Evolutionary conservation across 352 stramenopile genomes (phyloP).

Genomic region (Phytophthora crassamura): DNA sequence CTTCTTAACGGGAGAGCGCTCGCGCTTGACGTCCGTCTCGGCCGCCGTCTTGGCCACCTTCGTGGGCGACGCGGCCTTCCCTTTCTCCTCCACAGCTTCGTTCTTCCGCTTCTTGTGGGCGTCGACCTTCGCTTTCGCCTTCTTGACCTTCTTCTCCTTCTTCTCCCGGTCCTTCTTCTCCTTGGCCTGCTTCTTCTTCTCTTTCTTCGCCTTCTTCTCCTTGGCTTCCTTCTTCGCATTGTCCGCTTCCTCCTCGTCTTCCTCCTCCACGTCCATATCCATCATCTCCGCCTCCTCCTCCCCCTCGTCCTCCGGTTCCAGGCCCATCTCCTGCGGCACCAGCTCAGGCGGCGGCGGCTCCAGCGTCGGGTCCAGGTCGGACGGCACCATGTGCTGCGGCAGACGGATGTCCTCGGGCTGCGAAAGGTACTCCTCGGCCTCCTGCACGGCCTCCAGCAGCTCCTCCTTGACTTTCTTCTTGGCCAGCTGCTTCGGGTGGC

Average conservation of each 20-base stretch:
- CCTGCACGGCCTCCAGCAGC: slow-evolving; percentile 58
- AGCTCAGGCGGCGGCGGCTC: slow-evolving; percentile 62
- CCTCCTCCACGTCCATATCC: slow-evolving; percentile 37
- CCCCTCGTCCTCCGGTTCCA: slow-evolving; percentile 31
- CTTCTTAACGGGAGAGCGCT: slow-evolving; percentile 6
- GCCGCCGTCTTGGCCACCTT: slow-evolving; percentile 60
- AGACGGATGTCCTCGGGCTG: slow-evolving; percentile 79
- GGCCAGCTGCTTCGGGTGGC: slow-evolving; percentile 66
- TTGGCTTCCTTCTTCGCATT: slow-evolving; percentile 50
- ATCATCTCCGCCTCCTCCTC: slow-evolving; percentile 42
- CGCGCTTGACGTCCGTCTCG: slow-evolving; percentile 47
- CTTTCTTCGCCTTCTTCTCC: slow-evolving; percentile 42
- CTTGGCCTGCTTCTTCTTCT: slow-evolving; percentile 27
- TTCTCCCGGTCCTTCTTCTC: slow-evolving; percentile 41
- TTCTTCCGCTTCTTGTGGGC: slow-evolving; percentile 53
- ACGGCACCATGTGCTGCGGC: slow-evolving; percentile 81
- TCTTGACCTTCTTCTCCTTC: slow-evolving; percentile 46
- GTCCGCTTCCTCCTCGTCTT: slow-evolving; percentile 41
- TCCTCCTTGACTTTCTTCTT: slow-evolving; percentile 76
- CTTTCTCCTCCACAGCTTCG: slow-evolving; percentile 30
- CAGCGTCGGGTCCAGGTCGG: slow-evolving; percentile 77
- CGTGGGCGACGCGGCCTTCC: slow-evolving; percentile 17
- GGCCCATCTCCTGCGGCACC: slow-evolving; percentile 27
- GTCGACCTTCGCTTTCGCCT: slow-evolving; percentile 33
- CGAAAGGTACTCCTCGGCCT: slow-evolving; percentile 82